Conservation (phyloP, 345 rosid genomes). For the Passiflora organensis region DNA sequence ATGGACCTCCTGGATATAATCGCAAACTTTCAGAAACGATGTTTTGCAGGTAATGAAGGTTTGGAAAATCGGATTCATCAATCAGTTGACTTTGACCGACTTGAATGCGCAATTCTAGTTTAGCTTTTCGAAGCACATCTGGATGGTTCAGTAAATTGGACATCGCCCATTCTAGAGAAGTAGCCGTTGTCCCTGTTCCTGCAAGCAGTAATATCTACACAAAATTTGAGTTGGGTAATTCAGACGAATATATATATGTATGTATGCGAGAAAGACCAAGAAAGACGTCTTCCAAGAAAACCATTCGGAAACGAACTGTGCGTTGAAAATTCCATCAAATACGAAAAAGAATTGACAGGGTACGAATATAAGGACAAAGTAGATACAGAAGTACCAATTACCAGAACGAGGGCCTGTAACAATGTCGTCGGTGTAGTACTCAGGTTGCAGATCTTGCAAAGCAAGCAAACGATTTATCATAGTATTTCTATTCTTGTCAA, state of each 20-base stretch:
- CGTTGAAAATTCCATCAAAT: too few species aligned
- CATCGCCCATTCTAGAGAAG: slow-evolving; percentile 47
- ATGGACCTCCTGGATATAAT: background rate
- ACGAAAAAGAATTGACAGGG: too few species aligned
- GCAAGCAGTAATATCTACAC: slow-evolving; percentile 20
- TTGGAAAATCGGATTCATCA: background rate
- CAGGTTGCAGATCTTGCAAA: too few species aligned
- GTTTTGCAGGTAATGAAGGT: slow-evolving; percentile 28
- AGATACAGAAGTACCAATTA: too few species aligned
- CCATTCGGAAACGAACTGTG: too few species aligned
- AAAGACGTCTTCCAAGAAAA: too few species aligned
- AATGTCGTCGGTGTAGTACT: too few species aligned
- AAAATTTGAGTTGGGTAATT: too few species aligned
- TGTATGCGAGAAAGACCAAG: too few species aligned
- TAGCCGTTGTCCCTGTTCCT: slow-evolving; percentile 45
- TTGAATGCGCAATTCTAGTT: slow-evolving; percentile 15
- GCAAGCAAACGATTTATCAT: background rate
- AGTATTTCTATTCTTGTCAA: background rate
- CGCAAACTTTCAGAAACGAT: background rate
- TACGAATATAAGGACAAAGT: too few species aligned
- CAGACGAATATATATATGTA: too few species aligned
- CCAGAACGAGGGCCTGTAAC: too few species aligned
- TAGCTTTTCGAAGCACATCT: slow-evolving; percentile 20
- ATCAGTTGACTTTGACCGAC: slow-evolving; percentile 31
- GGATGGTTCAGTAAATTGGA: slow-evolving; percentile 42